Evolutionary conservation across 1,284 basidiomycete genomes (phyloP), one percentile per base, ranked within the genome.

Genomic region (Xerocomus nothofagi): DNA sequence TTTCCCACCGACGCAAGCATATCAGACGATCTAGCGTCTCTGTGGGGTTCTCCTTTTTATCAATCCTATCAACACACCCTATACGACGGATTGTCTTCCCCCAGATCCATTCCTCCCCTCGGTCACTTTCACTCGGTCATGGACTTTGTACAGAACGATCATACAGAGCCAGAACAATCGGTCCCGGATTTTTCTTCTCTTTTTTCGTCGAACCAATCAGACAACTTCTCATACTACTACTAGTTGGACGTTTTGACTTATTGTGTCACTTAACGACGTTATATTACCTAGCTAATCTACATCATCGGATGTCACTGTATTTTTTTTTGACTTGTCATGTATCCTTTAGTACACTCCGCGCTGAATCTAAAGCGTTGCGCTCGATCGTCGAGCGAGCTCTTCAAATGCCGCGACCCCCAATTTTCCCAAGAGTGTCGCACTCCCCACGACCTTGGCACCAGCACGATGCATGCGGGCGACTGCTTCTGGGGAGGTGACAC

Each of bases 371-470:
- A 15, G n/a, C 17, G 21, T 21, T 33, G 36, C 38, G 26, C 51
- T 34, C n/a, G 47, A 34, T 21, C 42, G 24, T 14, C 36, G 34
- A 47, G 48, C 39, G 48, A 87, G 63, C 31, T 73, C 72, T 63
- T 82, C 76, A 58, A 92, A 91, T 7, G 82, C 82, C 32, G 65
- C 65, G 2, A 86, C 74, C 1, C 89, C 89, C 49, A 83, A 70
- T 48, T 73, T 74, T 2, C 88, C 89, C 33, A 91, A 72, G 23
- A 86, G 66, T 5, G 88, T 91, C 17, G 90, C 89, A 62, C 83
- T 83, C 7, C 79, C 90, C 12, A 92, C 83, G 1, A 82, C 78
- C 33, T 69, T 67, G 10, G 89, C 90, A 4, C 90, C 90, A 10
- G 82, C 88, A 32, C 72, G 71, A 17, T 71, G 68, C 87, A 91